Conservation (phyloP, 345 rosid genomes). For the Heritiera littoralis region DNA sequence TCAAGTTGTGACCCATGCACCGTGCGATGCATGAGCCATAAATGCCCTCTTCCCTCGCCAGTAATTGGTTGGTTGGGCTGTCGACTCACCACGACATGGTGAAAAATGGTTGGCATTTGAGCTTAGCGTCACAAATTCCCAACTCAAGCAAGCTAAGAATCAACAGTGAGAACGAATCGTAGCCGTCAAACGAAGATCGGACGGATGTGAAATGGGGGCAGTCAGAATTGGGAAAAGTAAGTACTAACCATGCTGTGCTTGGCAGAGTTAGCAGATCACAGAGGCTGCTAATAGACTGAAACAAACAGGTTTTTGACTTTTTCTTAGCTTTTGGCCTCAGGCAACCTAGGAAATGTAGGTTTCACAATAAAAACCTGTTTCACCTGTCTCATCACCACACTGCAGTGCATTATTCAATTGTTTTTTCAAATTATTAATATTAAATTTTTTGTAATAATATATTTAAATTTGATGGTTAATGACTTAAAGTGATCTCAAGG, state of each 20-base stretch:
- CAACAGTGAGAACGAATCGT: neutral
- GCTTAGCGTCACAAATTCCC: constrained; percentile 17
- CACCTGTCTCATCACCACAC: neutral
- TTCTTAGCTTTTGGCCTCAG: constrained; percentile 18
- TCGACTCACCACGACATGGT: constrained; percentile 3
- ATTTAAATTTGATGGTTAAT: no score
- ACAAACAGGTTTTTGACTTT: constrained; percentile 25
- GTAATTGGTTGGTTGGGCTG: constrained; percentile 1
- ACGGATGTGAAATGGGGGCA: neutral
- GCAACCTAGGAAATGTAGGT: constrained; percentile 25
- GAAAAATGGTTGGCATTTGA: neutral
- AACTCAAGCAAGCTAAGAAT: constrained; percentile 8
- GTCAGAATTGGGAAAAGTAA: constrained; percentile 20
- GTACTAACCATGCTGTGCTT: neutral
- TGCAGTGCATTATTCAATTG: neutral
- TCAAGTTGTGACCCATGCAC: neutral
- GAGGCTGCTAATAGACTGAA: constrained; percentile 17
- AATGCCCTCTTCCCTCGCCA: neutral
- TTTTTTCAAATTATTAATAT: no score
- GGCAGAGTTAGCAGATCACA: constrained; percentile 8
- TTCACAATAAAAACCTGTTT: neutral
- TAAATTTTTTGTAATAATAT: no score
- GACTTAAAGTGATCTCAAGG: no score
- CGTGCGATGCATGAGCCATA: neutral
- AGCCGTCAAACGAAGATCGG: constrained; percentile 19